Evolutionary conservation across 805 yeast genomes (phyloP), one percentile per base, ranked within the genome.

Genomic region (Starmerella sirachaensis): DNA sequence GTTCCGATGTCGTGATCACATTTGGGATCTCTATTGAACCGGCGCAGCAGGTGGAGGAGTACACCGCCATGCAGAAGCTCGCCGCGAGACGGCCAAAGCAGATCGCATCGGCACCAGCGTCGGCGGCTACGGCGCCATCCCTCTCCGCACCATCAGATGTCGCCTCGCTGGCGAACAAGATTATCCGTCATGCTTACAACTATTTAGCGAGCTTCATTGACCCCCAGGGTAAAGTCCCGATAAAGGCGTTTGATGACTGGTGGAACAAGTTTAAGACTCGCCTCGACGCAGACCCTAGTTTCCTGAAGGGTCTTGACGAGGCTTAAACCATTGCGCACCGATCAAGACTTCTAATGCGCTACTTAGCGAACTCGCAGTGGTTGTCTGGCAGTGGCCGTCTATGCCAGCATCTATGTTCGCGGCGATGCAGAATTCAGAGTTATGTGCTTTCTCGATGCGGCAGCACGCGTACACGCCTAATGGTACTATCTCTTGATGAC

Each of bases 11-110:
- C 48, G 42, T 49, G 19, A 59, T 68, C 31, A 60, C 67, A 1
- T 74, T 88, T 4, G 98, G 98, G 0, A 81, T 91, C n/a, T 82
- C 95, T 3, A 76, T 88, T 11, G 98, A 88, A 54, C 80, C 94
- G 0, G 67, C 72, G 6, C 64, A 56, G 0, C 75, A 70, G 34
- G 96, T 93, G 0, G 71, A 72, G 42, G 59, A 63, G 25, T 75
- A 69, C 40, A 58, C 83, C 31, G 65, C 42, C 3, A 23, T 40
- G 12, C 41, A 40, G 28, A 25, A 34, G 10, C 3, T 29, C 29
- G 33, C 43, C 3, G 43, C 48, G 3, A 18, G 19, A 10, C 36
- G 34, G 20, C 40, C 40, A 19, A 38, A 36, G 21, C 18, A 30
- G 2, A 42, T 43, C 12, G 12, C 37, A 6, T 29, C 37, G 11